phyloP scores from a whole-genome alignment of 1,139 yeast species.

The Yamadazyma mexicana region DNA sequence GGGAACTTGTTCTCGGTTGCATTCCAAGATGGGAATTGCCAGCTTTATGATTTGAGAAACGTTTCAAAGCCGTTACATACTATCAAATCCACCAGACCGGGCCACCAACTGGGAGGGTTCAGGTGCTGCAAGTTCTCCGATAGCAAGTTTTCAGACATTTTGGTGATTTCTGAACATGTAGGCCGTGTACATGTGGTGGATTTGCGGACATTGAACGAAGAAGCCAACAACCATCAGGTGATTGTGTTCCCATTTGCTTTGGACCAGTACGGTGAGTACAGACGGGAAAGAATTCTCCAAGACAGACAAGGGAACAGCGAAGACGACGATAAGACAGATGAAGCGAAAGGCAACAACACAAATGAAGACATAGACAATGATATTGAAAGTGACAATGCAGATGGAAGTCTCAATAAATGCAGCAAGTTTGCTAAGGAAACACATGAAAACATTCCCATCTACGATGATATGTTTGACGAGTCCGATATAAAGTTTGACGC shows the following conservation, averaged over 20 bases:
- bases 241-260: conserved; percentile 52
- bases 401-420: background rate
- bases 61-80: conserved; percentile 50
- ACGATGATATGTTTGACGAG: conserved; percentile 13
- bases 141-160: conserved; percentile 66
- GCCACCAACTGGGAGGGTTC: conserved; percentile 61
- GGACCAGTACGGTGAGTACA: conserved; percentile 39
- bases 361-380: too few relatives aligned
- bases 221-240: conserved; percentile 59
- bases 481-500: conserved; percentile 26
- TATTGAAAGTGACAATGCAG: too few relatives aligned
- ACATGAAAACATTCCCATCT: conserved; percentile 16
- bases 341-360: background rate
- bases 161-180: conserved; percentile 79
- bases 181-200: conserved; percentile 85
- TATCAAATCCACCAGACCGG: conserved; percentile 59
- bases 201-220: conserved; percentile 62
- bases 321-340: conserved; percentile 4
- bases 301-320: conserved; percentile 1
- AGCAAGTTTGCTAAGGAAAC: conserved; percentile 2
- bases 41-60: conserved; percentile 74
- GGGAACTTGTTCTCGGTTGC: conserved; percentile 76
- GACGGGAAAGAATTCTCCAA: conserved; percentile 10
- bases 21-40: conserved; percentile 81
- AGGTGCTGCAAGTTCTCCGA: conserved; percentile 71